Evolutionary conservation across 2,329 filamentous ascomycete species (phyloP), one percentile per base, ranked within the genome.

Genomic region (Scedosporium aurantiacum): DNA sequence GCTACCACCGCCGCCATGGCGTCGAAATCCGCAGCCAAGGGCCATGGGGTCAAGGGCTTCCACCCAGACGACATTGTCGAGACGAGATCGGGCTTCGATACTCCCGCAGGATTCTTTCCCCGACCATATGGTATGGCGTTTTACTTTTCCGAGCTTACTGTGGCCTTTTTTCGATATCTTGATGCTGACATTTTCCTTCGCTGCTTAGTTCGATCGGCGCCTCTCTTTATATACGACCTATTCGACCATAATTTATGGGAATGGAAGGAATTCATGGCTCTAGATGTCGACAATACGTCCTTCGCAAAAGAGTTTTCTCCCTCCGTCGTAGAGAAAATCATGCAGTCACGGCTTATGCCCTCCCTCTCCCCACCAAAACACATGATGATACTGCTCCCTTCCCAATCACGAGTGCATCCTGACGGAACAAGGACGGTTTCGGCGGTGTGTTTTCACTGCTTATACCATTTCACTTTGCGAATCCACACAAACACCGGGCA

Each of bases 181-280:
- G 41, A 18, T 45, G 12, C 28, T 45, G 41, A 18, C 4, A 12
- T 58, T 23, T 32, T 28, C 8, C 32, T 54, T 12, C 12, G 12
- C 5, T 12, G 7, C 8, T n/a, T 56, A 65, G 64, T 52, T 37
- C 60, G 64, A 18, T 64, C 64, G 23, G 61, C 62, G 2, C 64
- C 64, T 2, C 61, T 65, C 16, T 62, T 65, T 54, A 60, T 65
- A 16, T 62, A 65, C 47, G 64, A 65, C 47, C 58, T 65, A 12
- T 63, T 65, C 43, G 63, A 65, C 54, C 64, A 65, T 12, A 64
- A 62, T 23, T 32, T 65, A 25, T 47, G 60, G 41, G 64, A 65
- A 62, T 65, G 64, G 64, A 62, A 62, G 37, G 62, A 63, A 32
- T 62, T 59, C 21, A 60, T 63, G 58, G 52, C 32, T 25, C 21